These are phyloP conservation scores for Aspergillus sp. DNA, from an alignment of 2,329 filamentous ascomycete species.

Conservation along the genomic window DNA sequence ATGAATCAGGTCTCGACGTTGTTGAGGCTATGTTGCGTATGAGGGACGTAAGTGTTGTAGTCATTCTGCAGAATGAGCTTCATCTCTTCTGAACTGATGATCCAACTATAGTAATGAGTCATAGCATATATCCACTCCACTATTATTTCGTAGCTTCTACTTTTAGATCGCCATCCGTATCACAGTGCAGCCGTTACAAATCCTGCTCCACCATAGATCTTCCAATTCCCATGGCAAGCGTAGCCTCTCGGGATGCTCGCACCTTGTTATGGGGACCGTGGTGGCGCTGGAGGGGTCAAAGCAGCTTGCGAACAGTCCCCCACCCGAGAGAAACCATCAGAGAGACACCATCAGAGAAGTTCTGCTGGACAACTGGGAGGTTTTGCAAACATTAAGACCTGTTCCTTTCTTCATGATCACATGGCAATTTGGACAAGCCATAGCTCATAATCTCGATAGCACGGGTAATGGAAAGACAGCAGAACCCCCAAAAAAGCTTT, in stretches of 20 bases:
- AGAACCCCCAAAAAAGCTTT: not conserved
- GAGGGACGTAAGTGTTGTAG: not conserved
- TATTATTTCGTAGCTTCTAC: not conserved
- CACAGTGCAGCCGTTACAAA: not conserved
- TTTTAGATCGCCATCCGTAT: not conserved
- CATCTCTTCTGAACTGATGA: not conserved
- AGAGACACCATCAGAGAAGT: not conserved
- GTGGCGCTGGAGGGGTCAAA: slow-evolving; percentile 16
- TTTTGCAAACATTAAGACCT: not conserved
- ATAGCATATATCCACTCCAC: not conserved
- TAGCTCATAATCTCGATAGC: not conserved
- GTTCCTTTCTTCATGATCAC: not conserved
- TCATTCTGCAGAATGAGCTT: not conserved
- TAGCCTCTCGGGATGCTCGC: not conserved
- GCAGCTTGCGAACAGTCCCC: not conserved
- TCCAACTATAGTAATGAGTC: not conserved
- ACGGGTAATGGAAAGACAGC: not conserved
- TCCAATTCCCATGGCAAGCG: not conserved
- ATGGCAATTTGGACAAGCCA: not conserved
- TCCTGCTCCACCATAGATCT: not conserved
- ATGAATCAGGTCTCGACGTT: too few relatives aligned
- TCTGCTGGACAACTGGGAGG: not conserved
- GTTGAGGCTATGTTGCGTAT: too few relatives aligned
- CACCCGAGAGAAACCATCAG: not conserved
- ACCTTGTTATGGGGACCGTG: slow-evolving; percentile 13